A percentile compares a stretch with the other conserved stretches of the same genome.
These are phyloP conservation scores for Cutaneotrichosporon dermatis DNA, from an alignment of 1,284 basidiomycete genomes.

Conservation along the genomic window DNA sequence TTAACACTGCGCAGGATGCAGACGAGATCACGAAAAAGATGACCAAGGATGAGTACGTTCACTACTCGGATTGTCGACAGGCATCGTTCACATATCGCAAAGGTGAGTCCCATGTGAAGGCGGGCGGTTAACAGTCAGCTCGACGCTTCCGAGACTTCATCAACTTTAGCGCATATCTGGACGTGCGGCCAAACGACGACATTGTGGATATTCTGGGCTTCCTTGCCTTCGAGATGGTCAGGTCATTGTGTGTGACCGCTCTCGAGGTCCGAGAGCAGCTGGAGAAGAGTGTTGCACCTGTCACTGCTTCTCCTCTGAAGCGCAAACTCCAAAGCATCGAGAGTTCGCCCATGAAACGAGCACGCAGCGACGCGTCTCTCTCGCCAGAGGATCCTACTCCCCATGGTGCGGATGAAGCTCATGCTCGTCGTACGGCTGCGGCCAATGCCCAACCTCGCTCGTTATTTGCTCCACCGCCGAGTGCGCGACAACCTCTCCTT, in stretches of 20 bases:
- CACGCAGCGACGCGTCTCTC: conserved; percentile 51
- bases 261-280: conserved; percentile 58
- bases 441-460: conserved; percentile 50
- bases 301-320: conserved; percentile 19
- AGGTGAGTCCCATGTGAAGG: conserved; percentile 54
- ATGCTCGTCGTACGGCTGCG: not conserved
- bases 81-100: conserved; percentile 96
- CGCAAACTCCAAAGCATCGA: conserved; percentile 39
- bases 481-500: conserved; percentile 67
- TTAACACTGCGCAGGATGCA: conserved; percentile 61
- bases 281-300: conserved; percentile 21
- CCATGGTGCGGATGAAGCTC: not conserved
- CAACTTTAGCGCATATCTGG: conserved; percentile 81
- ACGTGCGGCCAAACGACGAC: conserved; percentile 89
- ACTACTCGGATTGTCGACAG: conserved; percentile 95
- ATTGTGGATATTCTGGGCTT: conserved; percentile 96
- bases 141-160: conserved; percentile 96
- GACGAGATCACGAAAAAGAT: conserved; percentile 93
- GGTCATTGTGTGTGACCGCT: conserved; percentile 81
- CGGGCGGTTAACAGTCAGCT: conserved; percentile 51
- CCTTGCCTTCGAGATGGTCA: conserved; percentile 93
- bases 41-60: conserved; percentile 95
- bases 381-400: too few species aligned
- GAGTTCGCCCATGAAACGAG: conserved; percentile 44
- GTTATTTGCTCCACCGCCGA: conserved; percentile 71